phyloP scores from a whole-genome alignment of 2,329 filamentous ascomycete genomes.

The Microdochium nivale region DNA sequence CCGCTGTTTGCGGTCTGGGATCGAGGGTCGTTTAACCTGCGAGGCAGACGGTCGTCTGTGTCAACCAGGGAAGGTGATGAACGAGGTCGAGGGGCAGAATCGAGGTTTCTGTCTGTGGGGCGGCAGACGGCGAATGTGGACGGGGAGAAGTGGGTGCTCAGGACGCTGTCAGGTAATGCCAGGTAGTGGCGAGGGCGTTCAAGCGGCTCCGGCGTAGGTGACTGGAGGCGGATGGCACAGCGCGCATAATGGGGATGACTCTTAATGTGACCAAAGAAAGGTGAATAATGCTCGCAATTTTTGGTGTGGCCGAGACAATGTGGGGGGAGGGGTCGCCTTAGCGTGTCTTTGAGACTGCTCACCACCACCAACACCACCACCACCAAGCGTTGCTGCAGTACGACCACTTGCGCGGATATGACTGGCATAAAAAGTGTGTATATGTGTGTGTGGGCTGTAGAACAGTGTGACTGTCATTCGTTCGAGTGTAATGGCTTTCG shows the following conservation, averaged over 20 bases:
- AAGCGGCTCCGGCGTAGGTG: neutral
- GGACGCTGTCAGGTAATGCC: neutral
- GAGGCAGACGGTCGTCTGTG: neutral
- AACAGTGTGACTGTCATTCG: too few relatives aligned
- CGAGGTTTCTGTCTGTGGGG: neutral
- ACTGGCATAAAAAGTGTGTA: neutral
- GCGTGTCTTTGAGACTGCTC: neutral
- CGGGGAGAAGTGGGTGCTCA: neutral
- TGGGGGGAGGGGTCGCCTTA: neutral
- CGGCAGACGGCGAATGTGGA: neutral
- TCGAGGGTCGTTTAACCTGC: slow-evolving; percentile 17
- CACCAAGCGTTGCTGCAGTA: neutral
- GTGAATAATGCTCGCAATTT: neutral
- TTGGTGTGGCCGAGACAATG: neutral
- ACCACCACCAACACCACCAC: neutral
- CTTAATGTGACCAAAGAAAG: neutral
- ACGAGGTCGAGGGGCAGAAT: slow-evolving; percentile 1
- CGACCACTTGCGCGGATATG: neutral
- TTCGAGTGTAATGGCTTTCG: neutral
- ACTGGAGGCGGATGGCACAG: neutral
- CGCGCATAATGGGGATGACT: neutral
- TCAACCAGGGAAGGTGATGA: slow-evolving; percentile 4
- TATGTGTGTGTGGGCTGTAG: too few relatives aligned
- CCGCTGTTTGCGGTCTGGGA: slow-evolving; percentile 60
- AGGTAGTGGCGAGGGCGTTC: neutral